Conservation (phyloP, 106 monocot species). For the Phalaenopsis aphrodite region DNA sequence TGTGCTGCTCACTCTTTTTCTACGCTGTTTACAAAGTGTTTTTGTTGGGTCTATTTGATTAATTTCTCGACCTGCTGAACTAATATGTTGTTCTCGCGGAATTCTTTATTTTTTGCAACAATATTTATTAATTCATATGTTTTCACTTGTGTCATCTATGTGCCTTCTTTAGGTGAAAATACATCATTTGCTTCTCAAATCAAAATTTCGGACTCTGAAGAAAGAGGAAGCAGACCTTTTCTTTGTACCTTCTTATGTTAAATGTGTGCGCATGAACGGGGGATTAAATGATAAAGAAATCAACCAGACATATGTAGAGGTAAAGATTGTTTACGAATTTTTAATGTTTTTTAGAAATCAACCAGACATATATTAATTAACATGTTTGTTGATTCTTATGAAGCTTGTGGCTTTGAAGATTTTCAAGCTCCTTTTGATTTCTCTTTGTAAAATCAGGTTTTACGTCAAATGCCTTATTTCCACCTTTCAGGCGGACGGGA, state of each 20-base stretch:
- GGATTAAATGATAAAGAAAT: slow-evolving; percentile 96
- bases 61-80: not conserved
- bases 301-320: slow-evolving; percentile 89
- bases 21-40: not conserved
- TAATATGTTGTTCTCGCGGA: not conserved
- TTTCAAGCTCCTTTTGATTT: not conserved
- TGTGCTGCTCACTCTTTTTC: not conserved
- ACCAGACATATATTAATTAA: not conserved
- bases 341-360: not conserved
- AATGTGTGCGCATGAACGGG: slow-evolving; percentile 95
- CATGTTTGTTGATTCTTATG: slow-evolving; percentile 7
- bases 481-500: slow-evolving; percentile 88
- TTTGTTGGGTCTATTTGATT: not conserved
- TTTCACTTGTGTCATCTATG: not conserved
- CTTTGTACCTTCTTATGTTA: slow-evolving; percentile 95
- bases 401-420: not conserved
- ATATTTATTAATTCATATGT: not conserved
- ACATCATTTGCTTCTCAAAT: slow-evolving; percentile 70
- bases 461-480: slow-evolving; percentile 97
- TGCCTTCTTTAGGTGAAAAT: slow-evolving; percentile 68
- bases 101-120: not conserved
- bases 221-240: slow-evolving; percentile 95
- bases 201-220: slow-evolving; percentile 65
- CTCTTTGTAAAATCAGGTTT: slow-evolving; percentile 38
- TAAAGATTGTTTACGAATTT: slow-evolving; percentile 15